Evolutionary conservation across 805 yeast species (phyloP).

Genomic region (Monosporozyma servazzii): DNA sequence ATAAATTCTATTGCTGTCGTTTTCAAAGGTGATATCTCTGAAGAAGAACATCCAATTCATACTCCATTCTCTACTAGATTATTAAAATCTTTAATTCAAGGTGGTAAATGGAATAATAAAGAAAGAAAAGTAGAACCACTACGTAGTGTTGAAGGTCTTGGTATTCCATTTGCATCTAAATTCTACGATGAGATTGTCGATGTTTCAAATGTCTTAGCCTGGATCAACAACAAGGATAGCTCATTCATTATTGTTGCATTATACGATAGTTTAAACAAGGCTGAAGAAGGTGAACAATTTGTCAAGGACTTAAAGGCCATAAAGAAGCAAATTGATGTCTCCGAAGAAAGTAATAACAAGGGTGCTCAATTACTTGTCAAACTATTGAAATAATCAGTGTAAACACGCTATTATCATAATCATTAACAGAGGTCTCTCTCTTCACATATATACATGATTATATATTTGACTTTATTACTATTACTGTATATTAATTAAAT

Average conservation of each 20-base stretch:
- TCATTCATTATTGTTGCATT: conserved; percentile 76
- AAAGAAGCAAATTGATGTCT: conserved; percentile 34
- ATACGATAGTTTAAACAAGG: conserved; percentile 52
- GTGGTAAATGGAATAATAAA: conserved; percentile 72
- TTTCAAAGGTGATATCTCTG: conserved; percentile 57
- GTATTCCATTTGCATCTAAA: conserved; percentile 49
- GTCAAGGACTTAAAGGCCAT: conserved; percentile 44
- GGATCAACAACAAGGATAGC: conserved; percentile 63
- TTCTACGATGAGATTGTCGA: conserved; percentile 47
- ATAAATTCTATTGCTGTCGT: conserved; percentile 48
- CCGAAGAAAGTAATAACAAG: conserved; percentile 43
- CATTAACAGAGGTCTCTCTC: not conserved
- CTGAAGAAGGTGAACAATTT: conserved; percentile 39
- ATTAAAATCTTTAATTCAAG: conserved; percentile 69
- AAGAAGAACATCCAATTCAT: conserved; percentile 57
- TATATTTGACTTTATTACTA: not conserved
- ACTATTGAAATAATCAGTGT: conserved; percentile 20
- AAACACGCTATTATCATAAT: not conserved
- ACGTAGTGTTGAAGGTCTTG: conserved; percentile 39
- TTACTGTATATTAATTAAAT: not conserved
- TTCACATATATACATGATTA: not conserved
- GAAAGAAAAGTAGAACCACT: conserved; percentile 41
- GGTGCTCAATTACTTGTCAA: conserved; percentile 50
- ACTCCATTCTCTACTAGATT: conserved; percentile 69
- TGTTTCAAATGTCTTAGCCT: conserved; percentile 41